Percentiles rank a stretch among this genome's conserved stretches.
phyloP scores from a whole-genome alignment of 2,329 filamentous ascomycete species.

The Neonectria neomacrospora region DNA sequence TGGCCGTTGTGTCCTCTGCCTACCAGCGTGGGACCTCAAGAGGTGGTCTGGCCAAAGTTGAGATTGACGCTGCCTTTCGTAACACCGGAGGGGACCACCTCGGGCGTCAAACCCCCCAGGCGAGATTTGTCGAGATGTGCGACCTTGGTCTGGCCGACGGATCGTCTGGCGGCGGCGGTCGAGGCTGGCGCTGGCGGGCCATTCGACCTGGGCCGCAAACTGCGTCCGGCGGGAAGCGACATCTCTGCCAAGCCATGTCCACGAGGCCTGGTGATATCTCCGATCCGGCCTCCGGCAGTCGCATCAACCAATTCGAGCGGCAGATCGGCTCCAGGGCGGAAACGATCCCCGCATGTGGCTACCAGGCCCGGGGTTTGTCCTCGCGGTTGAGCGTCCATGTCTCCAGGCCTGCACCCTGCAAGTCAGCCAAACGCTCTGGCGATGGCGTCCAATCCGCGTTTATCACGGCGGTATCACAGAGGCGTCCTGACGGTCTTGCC shows the following conservation, averaged over 20 bases:
- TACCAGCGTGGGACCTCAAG: slow-evolving; percentile 11
- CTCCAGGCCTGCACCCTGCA: slow-evolving; percentile 16
- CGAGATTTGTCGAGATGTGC: slow-evolving; percentile 40
- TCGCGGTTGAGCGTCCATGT: slow-evolving; percentile 11
- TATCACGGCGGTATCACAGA: slow-evolving; percentile 28
- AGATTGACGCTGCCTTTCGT: slow-evolving; percentile 33
- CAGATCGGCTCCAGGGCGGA: slow-evolving; percentile 31
- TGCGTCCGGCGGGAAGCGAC: slow-evolving; percentile 39
- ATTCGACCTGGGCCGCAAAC: slow-evolving; percentile 28
- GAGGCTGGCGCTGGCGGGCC: slow-evolving; percentile 14
- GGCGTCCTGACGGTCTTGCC: slow-evolving; percentile 20
- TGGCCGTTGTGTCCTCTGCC: slow-evolving; percentile 17
- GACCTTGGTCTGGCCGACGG: slow-evolving; percentile 25
- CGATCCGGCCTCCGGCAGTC: slow-evolving; percentile 7
- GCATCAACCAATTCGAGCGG: slow-evolving; percentile 3
- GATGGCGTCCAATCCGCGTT: slow-evolving; percentile 22
- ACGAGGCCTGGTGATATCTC: slow-evolving; percentile 40
- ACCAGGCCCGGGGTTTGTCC: slow-evolving; percentile 22
- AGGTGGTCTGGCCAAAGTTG: slow-evolving; percentile 17
- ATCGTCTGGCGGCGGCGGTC: slow-evolving; percentile 16
- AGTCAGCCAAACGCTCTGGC: slow-evolving; percentile 30
- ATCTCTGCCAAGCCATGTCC: slow-evolving; percentile 33
- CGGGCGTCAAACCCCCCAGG: slow-evolving; percentile 35
- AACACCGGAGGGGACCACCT: slow-evolving; percentile 30
- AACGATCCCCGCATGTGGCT: slow-evolving; percentile 24